Evolutionary conservation across 2,329 filamentous ascomycete genomes (phyloP).

Genomic region (Fusarium anguioides): DNA sequence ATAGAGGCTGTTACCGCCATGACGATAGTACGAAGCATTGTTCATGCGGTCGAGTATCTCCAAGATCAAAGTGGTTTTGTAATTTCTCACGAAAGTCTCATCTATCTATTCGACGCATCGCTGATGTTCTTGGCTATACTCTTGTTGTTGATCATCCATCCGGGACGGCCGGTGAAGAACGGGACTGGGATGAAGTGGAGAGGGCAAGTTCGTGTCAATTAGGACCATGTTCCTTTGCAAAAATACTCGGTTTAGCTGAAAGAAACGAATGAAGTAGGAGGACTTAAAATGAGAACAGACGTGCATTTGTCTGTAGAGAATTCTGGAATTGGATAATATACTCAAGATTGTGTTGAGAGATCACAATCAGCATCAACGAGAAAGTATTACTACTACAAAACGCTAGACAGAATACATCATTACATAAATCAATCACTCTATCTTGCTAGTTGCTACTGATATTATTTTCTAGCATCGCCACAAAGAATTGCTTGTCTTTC

Average conservation of each 20-base stretch:
- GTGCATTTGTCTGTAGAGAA: no score
- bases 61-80: conserved; percentile 56
- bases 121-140: conserved; percentile 56
- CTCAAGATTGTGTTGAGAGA: no score
- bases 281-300: no score
- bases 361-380: no score
- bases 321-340: no score
- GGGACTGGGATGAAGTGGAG: not conserved
- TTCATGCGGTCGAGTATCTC: conserved; percentile 60
- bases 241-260: not conserved
- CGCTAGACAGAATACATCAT: no score
- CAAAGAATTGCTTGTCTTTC: not conserved
- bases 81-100: conserved; percentile 54
- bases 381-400: no score
- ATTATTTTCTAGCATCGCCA: not conserved
- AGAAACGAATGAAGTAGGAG: no score
- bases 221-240: not conserved
- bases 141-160: conserved; percentile 44
- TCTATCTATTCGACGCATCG: conserved; percentile 58
- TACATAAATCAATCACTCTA: no score
- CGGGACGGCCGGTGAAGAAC: not conserved
- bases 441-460: no score
- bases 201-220: not conserved
- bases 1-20: conserved; percentile 50
- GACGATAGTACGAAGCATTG: conserved; percentile 59